A percentile compares a stretch with the other conserved stretches of the same genome.
Evolutionary conservation across 805 yeast genomes (phyloP).

Genomic region (Lipomyces starkeyi): DNA sequence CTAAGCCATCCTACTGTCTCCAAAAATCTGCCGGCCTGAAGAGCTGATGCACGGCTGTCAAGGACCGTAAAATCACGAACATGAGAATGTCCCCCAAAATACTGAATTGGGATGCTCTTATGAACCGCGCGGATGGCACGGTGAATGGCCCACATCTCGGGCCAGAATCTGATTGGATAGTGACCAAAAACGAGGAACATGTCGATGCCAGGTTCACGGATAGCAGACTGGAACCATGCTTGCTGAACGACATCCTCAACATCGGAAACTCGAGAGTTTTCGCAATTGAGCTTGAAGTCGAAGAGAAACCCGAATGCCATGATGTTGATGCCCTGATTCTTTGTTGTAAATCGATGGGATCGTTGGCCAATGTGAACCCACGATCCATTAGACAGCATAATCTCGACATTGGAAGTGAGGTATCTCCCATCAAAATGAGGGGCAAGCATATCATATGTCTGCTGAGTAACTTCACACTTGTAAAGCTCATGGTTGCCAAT

Average conservation of each 20-base stretch:
- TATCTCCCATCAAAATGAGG: conserved; percentile 64
- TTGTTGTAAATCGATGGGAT: conserved; percentile 69
- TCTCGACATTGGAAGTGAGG: conserved; percentile 54
- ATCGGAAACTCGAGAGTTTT: conserved; percentile 67
- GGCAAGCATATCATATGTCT: conserved; percentile 68
- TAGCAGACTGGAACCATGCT: conserved; percentile 67
- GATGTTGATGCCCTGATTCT: conserved; percentile 56
- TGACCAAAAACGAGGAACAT: conserved; percentile 77
- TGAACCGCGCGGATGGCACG: conserved; percentile 58
- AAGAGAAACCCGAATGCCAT: conserved; percentile 81
- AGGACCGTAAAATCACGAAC: conserved; percentile 78
- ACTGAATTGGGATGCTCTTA: conserved; percentile 73
- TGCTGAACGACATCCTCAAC: conserved; percentile 59
- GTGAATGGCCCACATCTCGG: conserved; percentile 58
- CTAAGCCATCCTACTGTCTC: conserved; percentile 93
- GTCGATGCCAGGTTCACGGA: conserved; percentile 58
- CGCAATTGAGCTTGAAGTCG: conserved; percentile 68
- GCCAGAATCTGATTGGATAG: conserved; percentile 70
- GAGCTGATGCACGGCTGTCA: conserved; percentile 70
- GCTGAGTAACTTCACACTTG: conserved; percentile 62
- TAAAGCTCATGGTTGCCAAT: conserved; percentile 94
- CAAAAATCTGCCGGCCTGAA: conserved; percentile 93
- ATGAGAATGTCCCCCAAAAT: conserved; percentile 94
- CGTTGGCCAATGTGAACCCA: conserved; percentile 72
- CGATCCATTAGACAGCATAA: conserved; percentile 45